Base-by-base conservation (phyloP, 75 land plant genomes). In the Ceratopteris richardii region DNA sequence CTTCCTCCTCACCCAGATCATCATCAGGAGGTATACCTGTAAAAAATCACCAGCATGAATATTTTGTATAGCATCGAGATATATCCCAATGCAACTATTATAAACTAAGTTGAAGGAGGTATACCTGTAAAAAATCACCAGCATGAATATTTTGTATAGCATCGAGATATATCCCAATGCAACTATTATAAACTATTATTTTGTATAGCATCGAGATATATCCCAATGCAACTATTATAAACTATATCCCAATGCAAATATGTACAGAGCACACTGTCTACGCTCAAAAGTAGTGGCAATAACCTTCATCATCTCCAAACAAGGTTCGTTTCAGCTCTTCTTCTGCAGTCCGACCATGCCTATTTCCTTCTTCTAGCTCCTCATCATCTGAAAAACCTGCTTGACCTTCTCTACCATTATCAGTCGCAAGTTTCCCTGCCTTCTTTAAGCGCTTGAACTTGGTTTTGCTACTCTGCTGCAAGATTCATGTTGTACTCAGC, bases 251-350 rank as follows among this genome's bases (percentile, higher is more conserved):
- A n/a, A n/a, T n/a, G n/a, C n/a, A n/a, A n/a, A n/a, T n/a, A n/a
- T n/a, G n/a, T n/a, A n/a, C n/a, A n/a, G n/a, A n/a, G n/a, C n/a
- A n/a, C n/a, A n/a, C n/a, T n/a, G n/a, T n/a, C n/a, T n/a, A n/a
- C n/a, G n/a, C n/a, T n/a, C n/a, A n/a, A n/a, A n/a, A 33, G 37
- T 9, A 33, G 3, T 33, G 37, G 7, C 3, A 9, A 4, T 33
- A 62, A 88, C 97, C 95, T 64, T 88, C 98, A 74, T 85, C 87
- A 75, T 92, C 94, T 26, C 86, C 98, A 70, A 92, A 92, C 61
- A 92, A 76, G 52, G 80, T 80, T 28, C 71, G 82, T 36, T 85
- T 78, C 26, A 92, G 82, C 67, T 88, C 87, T 60, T 85, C 95
- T 54, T 85, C 95, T 10, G 92, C 96, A 21, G 86, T 82, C 16